Evolutionary conservation across 2,329 filamentous ascomycete genomes (phyloP).

Genomic region (Mycocentrospora acerina): DNA sequence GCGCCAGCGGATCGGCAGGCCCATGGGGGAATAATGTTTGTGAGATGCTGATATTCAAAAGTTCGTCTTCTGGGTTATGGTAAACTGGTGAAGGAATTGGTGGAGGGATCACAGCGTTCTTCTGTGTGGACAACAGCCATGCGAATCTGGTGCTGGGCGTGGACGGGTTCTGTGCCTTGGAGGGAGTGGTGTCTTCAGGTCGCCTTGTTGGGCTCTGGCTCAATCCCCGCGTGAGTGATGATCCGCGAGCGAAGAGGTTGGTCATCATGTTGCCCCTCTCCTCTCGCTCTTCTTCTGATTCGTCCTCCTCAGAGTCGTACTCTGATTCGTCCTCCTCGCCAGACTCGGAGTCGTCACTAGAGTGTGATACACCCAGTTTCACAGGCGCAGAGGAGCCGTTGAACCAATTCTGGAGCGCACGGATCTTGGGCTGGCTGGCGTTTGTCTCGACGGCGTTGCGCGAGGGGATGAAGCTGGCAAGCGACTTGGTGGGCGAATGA

Average conservation of each 20-base stretch:
- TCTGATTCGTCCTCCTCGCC: constrained; percentile 25
- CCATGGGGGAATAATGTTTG: constrained; percentile 57
- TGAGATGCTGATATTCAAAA: constrained; percentile 57
- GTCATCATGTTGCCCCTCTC: constrained; percentile 34
- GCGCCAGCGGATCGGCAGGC: constrained; percentile 50
- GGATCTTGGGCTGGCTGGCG: constrained; percentile 35
- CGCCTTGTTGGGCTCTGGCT: constrained; percentile 21
- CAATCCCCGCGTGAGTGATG: constrained; percentile 26
- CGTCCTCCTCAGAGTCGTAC: constrained; percentile 21
- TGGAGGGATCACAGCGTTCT: constrained; percentile 31
- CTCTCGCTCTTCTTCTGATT: constrained; percentile 17
- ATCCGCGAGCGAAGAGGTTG: constrained; percentile 36
- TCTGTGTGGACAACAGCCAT: constrained; percentile 41
- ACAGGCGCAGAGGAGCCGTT: constrained; percentile 55
- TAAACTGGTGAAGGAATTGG: constrained; percentile 30
- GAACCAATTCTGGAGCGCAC: constrained; percentile 53
- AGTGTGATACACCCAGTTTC: constrained; percentile 43
- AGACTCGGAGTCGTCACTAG: constrained; percentile 32
- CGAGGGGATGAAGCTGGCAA: constrained; percentile 44
- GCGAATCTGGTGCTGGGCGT: constrained; percentile 36
- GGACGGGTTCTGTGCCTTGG: constrained; percentile 24
- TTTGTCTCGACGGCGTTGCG: constrained; percentile 31
- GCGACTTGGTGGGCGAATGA: constrained; percentile 40
- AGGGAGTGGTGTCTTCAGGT: constrained; percentile 15
- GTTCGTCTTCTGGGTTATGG: constrained; percentile 48